Base-by-base conservation (phyloP, 331 rosid species). In the Malus hybrid region DNA sequence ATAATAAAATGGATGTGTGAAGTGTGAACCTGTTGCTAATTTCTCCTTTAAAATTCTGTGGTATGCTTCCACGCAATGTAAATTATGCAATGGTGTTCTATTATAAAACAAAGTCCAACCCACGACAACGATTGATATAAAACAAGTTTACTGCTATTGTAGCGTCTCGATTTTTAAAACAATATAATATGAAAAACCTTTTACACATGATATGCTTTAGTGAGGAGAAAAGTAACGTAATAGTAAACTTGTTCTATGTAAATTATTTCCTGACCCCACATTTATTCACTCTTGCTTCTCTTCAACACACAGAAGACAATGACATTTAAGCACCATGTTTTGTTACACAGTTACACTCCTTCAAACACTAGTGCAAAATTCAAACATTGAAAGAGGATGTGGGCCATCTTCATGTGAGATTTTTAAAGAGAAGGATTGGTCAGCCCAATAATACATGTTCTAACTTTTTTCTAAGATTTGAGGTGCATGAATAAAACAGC, bases 341-440 rank as follows among this genome's bases (percentile, higher is more conserved):
- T 81, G 77, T 72, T 36, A 62, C 81, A 27, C 65, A 27, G 77
- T 72, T 36, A 62, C 78, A 27, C 65, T 33, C 22, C 34, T 42
- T 10, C 4, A 42, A 42, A 10, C 46, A 10, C 46, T 42, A 0
- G 46, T 3, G 46, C 3, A 42, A 42, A 42, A 42, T 54, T 66
- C 75, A 71, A 72, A 72, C 71, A 67, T 27, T 29, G 4, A 62
- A 44, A 72, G 69, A 65, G 71, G 36, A 28, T 0, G 57, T 71
- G 78, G 78, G 76, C 78, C 79, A 77, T 20, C 7, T 24, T 63
- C 70, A 44, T 67, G 46, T 69, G 56, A 67, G 31, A 62, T 66
- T 65, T 64, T 8, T 20, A 59, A 55, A 32, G 27, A 52, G 6
- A 42, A 8, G 5, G 54, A 70, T 44, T 48, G 84, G 61, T 27